Evolutionary conservation across 129 eudicot species (phyloP), one percentile per base, ranked within the genome.

Genomic region (Sambucus nigra): DNA sequence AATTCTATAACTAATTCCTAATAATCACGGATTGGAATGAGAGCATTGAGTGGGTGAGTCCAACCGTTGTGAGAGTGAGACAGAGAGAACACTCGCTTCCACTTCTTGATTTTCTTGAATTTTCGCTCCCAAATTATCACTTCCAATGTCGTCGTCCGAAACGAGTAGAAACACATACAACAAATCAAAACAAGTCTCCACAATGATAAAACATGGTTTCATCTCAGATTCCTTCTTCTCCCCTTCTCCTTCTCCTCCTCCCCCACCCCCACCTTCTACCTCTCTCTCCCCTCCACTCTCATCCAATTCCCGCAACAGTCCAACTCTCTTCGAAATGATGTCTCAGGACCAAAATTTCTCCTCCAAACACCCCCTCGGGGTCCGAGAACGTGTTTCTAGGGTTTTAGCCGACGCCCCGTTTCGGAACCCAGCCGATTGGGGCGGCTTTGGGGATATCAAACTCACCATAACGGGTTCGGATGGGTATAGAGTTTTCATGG

Each of bases 131-230:
- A n/a, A n/a, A n/a, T n/a, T n/a, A n/a, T n/a, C n/a, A n/a, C n/a
- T n/a, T n/a, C n/a, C n/a, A n/a, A 76, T 76, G 15, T 70, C 91
- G 5, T 54, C 25, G 6, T 16, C 46, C 62, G 44, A 35, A 17
- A 13, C 19, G 24, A 54, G 25, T 23, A 16, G 10, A 3, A 17
- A 5, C 56, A 16, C 32, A 12, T 52, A 44, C 61, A 23, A 29
- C 31, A 69, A 79, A 61, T 57, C 78, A 23, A 66, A 79, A 17
- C 71, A 78, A 24, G 86, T 91, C 6, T 82, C 99, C 63, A 60
- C 99, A 35, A 91, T 91, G 99, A 45, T 91, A 10, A 91, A 81
- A 53, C 99, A 86, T 55, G 99, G 99, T 47, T 86, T 86, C 77
- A 72, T 91, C 39, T 75, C 89, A 20, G 80, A 91, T 59, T 64